Evolutionary conservation across 768 basidiomycete genomes (phyloP).

Genomic region (Lyophyllum decastes): DNA sequence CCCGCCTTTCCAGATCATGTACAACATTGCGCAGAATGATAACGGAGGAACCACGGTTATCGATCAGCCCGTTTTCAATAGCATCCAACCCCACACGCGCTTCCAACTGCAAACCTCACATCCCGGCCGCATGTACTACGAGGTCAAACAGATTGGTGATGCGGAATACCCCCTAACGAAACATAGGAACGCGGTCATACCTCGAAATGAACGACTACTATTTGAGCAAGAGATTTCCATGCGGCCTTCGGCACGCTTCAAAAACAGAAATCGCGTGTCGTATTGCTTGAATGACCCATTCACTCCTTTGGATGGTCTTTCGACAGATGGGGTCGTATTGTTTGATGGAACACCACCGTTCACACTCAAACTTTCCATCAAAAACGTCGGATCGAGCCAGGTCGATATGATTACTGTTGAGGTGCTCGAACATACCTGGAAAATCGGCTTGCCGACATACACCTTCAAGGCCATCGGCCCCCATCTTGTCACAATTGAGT

Average conservation of each 20-base stretch:
- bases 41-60: slow-evolving; percentile 69
- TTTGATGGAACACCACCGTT: slow-evolving; percentile 90
- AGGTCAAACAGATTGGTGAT: slow-evolving; percentile 88
- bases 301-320: slow-evolving; percentile 49
- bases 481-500: slow-evolving; percentile 77
- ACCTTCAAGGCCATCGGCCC: slow-evolving; percentile 78
- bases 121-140: slow-evolving; percentile 84
- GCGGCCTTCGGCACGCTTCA: slow-evolving; percentile 82
- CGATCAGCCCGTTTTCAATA: slow-evolving; percentile 81
- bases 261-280: slow-evolving; percentile 59
- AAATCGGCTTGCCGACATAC: slow-evolving; percentile 67
- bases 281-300: slow-evolving; percentile 79
- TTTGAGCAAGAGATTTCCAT: slow-evolving; percentile 86
- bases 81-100: slow-evolving; percentile 77
- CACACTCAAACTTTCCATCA: slow-evolving; percentile 70
- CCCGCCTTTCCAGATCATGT: slow-evolving; percentile 93
- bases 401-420: slow-evolving; percentile 58
- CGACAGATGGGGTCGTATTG: slow-evolving; percentile 60
- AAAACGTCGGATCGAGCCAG: slow-evolving; percentile 73
- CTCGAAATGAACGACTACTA: slow-evolving; percentile 65
- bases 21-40: slow-evolving; percentile 78
- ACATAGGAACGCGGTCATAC: slow-evolving; percentile 61
- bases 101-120: slow-evolving; percentile 80
- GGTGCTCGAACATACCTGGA: slow-evolving; percentile 59
- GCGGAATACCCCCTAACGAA: slow-evolving; percentile 78